These are phyloP conservation scores for Arbutus unedo DNA, from an alignment of 148 eudicot genomes.

Conservation along the genomic window DNA sequence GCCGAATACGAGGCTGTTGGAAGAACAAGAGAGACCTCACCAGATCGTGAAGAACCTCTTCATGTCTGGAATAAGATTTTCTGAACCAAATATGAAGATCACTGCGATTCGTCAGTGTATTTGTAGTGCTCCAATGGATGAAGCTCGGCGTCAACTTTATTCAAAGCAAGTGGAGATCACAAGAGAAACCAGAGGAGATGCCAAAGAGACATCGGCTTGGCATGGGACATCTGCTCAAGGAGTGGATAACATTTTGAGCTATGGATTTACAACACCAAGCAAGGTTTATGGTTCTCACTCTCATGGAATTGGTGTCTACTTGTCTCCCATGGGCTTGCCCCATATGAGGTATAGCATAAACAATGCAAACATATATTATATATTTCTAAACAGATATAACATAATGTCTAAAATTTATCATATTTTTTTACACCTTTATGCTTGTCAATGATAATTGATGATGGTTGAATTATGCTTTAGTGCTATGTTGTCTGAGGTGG, in stretches of 20 bases:
- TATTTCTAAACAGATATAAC: too few species aligned
- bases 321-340: constrained; percentile 38
- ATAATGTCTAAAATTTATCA: too few species aligned
- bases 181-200: constrained; percentile 33
- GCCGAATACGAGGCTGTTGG: constrained; percentile 39
- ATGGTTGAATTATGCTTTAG: constrained; percentile 27
- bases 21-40: constrained; percentile 28
- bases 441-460: neutral
- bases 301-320: constrained; percentile 50
- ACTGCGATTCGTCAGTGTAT: constrained; percentile 40
- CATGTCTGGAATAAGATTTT: constrained; percentile 22
- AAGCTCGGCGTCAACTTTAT: constrained; percentile 36
- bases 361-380: too few species aligned
- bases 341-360: constrained; percentile 33
- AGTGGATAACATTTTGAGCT: constrained; percentile 29
- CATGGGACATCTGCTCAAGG: constrained; percentile 38
- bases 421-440: neutral
- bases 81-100: constrained; percentile 33
- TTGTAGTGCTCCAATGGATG: constrained; percentile 26
- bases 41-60: constrained; percentile 28
- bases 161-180: constrained; percentile 32
- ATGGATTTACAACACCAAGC: constrained; percentile 40
- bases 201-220: constrained; percentile 48
- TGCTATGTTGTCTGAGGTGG: constrained; percentile 43
- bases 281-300: constrained; percentile 23